phyloP scores from a whole-genome alignment of 139 green algal species.

The Picochlorum sp. region DNA sequence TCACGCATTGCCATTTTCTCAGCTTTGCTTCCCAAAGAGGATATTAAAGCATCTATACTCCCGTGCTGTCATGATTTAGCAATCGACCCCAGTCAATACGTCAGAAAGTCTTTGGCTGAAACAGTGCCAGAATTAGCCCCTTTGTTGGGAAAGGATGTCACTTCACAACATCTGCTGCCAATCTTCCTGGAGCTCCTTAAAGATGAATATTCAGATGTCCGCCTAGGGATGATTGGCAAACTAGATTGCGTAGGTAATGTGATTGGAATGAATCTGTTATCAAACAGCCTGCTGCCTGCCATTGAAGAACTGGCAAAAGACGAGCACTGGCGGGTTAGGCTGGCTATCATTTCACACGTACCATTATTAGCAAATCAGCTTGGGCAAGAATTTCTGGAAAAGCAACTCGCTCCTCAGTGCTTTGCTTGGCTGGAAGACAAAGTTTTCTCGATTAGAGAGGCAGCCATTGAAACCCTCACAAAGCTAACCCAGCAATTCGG shows the following conservation, averaged over 20 bases:
- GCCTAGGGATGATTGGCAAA: conserved; percentile 97
- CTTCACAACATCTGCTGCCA: conserved; percentile 88
- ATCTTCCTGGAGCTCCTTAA: conserved; percentile 90
- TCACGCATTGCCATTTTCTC: conserved; percentile 15
- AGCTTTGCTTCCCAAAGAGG: conserved; percentile 33
- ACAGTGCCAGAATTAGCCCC: conserved; percentile 94
- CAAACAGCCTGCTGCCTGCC: conserved; percentile 84
- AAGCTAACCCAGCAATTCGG: conserved; percentile 89
- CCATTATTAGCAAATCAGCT: conserved; percentile 87
- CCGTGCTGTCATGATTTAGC: conserved; percentile 76
- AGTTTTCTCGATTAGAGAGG: conserved; percentile 82
- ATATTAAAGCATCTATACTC: conserved; percentile 17
- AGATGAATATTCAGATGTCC: conserved; percentile 90
- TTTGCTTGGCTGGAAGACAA: conserved; percentile 80
- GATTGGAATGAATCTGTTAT: conserved; percentile 89
- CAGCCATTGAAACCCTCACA: conserved; percentile 75
- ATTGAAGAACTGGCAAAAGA: conserved; percentile 96
- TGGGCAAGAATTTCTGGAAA: conserved; percentile 43
- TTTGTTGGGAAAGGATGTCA: conserved; percentile 66
- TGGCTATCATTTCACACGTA: conserved; percentile 98
- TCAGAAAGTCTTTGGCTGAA: conserved; percentile 79
- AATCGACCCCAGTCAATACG: conserved; percentile 77
- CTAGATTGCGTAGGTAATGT: conserved; percentile 88
- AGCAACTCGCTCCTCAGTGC: conserved; percentile 89
- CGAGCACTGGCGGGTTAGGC: conserved; percentile 94